Base-by-base conservation (phyloP, 2,329 filamentous ascomycete genomes). In the Aspergillus flavus region DNA sequence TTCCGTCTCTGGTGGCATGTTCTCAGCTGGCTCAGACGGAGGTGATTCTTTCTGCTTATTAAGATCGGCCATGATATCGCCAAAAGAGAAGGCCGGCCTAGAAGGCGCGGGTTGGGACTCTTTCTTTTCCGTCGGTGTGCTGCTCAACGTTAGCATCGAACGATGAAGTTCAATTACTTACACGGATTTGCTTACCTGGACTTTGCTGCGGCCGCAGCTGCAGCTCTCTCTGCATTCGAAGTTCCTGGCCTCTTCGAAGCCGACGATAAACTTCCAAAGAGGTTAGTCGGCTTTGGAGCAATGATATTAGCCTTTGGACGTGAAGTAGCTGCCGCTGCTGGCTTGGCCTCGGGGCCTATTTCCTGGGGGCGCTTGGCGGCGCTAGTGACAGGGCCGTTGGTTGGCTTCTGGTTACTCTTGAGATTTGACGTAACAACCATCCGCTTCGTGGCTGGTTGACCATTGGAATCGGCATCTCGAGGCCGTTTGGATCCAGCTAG, bases 31-130 rank as follows among this genome's bases (percentile, higher is more conserved):
- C 69, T 87, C 86, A 14, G 75, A 75, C 9, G 81, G 76, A 64
- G 81, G 79, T 56, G 83, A 76, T 61, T 86, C 83, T 67, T 88
- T 88, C 6, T 85, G 84, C 68, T 87, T 87, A 56, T 82, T 79
- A 56, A 84, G 75, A 65, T 81, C 80, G n/a, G 81, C 80, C 75
- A 84, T 78, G 14, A 82, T 74, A 60, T 82, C 81, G 50, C 81
- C 78, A 67, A 84, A 82, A 4, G 82, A 84, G 61, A 83, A 83
- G 1, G 79, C 68, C 4, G 80, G 78, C 58, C 80, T 78, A 0
- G 78, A 68, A 21, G 77, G 68, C 1, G 73, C 66, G 2, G 76
- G 58, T 14, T 73, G 70, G 12, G 75, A 71, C 16, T 80, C 75
- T 60, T 79, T 78, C 62, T 76, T 76, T 36, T 77, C 73, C 3